Evolutionary conservation across 2,329 filamentous ascomycete species (phyloP), one percentile per base, ranked within the genome.

Genomic region (Neurospora crassa): DNA sequence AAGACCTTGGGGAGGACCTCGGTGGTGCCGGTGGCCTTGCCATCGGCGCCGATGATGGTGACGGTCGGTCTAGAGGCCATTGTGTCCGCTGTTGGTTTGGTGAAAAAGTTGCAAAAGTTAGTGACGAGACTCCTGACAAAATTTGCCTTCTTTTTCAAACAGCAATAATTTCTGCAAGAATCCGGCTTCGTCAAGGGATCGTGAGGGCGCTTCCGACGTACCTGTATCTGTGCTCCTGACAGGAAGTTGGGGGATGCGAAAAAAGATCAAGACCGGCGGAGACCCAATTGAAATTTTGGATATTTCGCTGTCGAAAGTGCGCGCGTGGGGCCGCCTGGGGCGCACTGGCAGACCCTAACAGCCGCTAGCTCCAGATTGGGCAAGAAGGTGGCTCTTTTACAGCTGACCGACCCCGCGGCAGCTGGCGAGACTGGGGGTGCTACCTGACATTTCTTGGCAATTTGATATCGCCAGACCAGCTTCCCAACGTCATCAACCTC

Each of bases 41-140:
- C 96, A 91, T 97, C 94, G 86, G 93, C 94, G 86, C 92, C 91
- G 88, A 97, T 90, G 88, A 99, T 94, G 84, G 94, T 93, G 85
- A 99, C 96, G 83, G 94, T 97, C 85, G 96, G 96, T 88, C 96
- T 90, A 84, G 92, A 94, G 88, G 94, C 92, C 93, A 96, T 96
- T 89, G 85, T 89, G 83, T 83, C 76, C 71, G 70, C 69, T 76
- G 72, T 71, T 73, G 73, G 59, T 68, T 40, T 24, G n/a, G 34
- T 37, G 34, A 37, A 37, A 37, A 37, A 37, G 34, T 40, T 6
- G 12, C 11, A 16, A n/a, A 24, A 59, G 67, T 77, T 70, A 74
- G 74, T 43, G 29, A 67, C n/a, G 16, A 67, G 18, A n/a, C 24
- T 70, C 40, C n/a, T 3, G 20, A n/a, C 6, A 8, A 16, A 20